Conservation (phyloP, 2,329 filamentous ascomycete genomes). For the Aspergillus costaricaensis region DNA sequence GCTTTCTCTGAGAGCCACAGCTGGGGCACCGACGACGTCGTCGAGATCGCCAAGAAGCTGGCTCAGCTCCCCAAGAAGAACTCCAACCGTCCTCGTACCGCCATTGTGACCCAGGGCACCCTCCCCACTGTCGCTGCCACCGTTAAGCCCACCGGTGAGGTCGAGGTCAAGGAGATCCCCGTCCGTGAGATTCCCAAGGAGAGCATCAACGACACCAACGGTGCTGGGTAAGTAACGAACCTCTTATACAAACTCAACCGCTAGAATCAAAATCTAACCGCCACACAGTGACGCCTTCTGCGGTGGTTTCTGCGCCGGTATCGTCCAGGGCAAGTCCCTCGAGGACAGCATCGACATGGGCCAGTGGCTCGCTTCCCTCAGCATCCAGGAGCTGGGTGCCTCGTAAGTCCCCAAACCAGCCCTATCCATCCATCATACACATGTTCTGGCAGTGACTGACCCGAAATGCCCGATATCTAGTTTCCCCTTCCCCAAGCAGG, state of each 20-base stretch:
- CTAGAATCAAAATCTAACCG: slow-evolving; percentile 16
- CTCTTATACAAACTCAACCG: no score
- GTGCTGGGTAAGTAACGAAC: slow-evolving; percentile 64
- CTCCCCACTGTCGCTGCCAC: slow-evolving; percentile 81
- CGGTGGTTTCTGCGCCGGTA: slow-evolving; percentile 86
- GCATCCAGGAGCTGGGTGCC: slow-evolving; percentile 92
- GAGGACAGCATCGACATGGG: slow-evolving; percentile 83
- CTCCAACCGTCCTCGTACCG: slow-evolving; percentile 75
- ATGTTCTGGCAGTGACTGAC: slow-evolving; percentile 3
- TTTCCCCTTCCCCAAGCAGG: slow-evolving; percentile 80
- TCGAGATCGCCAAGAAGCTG: slow-evolving; percentile 80
- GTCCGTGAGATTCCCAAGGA: slow-evolving; percentile 76
- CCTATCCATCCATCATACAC: no score
- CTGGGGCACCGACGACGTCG: slow-evolving; percentile 73
- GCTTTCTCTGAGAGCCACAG: slow-evolving; percentile 82
- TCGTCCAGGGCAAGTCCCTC: slow-evolving; percentile 80
- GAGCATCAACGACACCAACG: slow-evolving; percentile 93
- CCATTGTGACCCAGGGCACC: slow-evolving; percentile 93
- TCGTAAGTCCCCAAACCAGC: slow-evolving; percentile 66
- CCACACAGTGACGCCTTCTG: slow-evolving; percentile 80
- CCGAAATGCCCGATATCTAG: slow-evolving; percentile 47
- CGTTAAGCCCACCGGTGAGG: slow-evolving; percentile 65
- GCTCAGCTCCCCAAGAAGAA: slow-evolving; percentile 93
- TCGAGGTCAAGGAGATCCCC: slow-evolving; percentile 71
- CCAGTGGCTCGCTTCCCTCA: slow-evolving; percentile 92